Conservation (phyloP, 352 stramenopile species). For the Pythium dissimile region DNA sequence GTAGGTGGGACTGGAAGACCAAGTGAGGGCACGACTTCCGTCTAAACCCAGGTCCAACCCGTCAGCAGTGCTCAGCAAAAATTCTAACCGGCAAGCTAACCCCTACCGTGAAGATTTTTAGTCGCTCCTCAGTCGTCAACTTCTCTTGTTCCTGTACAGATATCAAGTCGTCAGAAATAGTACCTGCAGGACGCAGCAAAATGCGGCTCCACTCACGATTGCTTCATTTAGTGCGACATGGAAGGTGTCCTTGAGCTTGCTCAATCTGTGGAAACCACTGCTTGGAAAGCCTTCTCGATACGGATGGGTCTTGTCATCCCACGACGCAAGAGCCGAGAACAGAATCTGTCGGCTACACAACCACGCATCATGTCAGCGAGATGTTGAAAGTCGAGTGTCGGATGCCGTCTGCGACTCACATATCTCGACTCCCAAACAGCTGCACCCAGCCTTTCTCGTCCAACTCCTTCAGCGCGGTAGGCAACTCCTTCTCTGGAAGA, state of each 20-base stretch:
- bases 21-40: slow-evolving; percentile 10
- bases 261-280: not conserved
- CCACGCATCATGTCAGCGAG: not conserved
- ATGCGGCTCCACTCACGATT: not conserved
- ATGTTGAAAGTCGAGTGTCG: not conserved
- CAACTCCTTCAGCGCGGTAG: slow-evolving; percentile 9
- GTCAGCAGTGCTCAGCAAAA: no score
- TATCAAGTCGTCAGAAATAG: not conserved
- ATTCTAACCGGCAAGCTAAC: no score
- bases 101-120: slow-evolving; percentile 13
- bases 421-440: slow-evolving; percentile 15
- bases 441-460: slow-evolving; percentile 16
- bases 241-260: slow-evolving; percentile 2
- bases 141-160: slow-evolving; percentile 9
- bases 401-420: not conserved
- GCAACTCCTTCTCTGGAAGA: slow-evolving; percentile 4
- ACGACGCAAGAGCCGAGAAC: slow-evolving; percentile 5
- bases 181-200: not conserved
- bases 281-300: slow-evolving; percentile 10
- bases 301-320: slow-evolving; percentile 4
- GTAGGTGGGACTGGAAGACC: slow-evolving; percentile 1
- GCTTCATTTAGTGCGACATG: not conserved
- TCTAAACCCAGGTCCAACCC: not conserved
- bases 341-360: slow-evolving; percentile 6
- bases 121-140: not conserved